Evolutionary conservation across 768 basidiomycete genomes (phyloP), one percentile per base, ranked within the genome.

Genomic region (Suillus occidentalis): DNA sequence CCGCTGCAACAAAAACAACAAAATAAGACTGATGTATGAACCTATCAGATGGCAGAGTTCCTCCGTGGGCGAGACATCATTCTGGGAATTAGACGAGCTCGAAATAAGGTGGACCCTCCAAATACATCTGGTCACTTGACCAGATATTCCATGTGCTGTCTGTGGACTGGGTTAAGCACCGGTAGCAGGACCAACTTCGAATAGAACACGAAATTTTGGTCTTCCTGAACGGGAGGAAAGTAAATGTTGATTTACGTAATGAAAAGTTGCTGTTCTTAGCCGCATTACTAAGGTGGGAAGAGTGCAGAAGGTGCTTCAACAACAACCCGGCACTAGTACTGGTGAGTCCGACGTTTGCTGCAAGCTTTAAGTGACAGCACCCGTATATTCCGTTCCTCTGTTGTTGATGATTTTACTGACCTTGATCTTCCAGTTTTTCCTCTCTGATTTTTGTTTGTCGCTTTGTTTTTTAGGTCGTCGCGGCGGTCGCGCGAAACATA

Each of bases 401-500:
- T 34, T 42, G 18, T 42, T 7, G 13, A 59, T 42, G 40, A 31
- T 7, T 28, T 59, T 18, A 59, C 28, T 59, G 36, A 59, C 39
- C 25, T 59, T 18, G 12, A 13, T 28, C 13, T 28, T 20, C 7
- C 20, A 59, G 58, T 6, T 42, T n/a, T 20, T 31, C 1, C 18
- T 42, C 18, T 42, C 34, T 55, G 20, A 12, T 18, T 59, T 18
- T 42, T 12, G 5, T 42, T 28, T 20, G 8, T 25, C 45, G 34
- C 22, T 39, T 47, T 49, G 34, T 16, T 28, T 47, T 60, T 39
- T 52, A 42, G 43, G 45, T 34, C 34, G 53, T 63, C 16, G 25
- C 58, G 50, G 49, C n/a, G 42, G 45, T 60, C 56, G 52, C 63
- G 66, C 60, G 59, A 64, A 65, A 60, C 63, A 58, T 13, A 60